A percentile compares a stretch with the other conserved stretches of the same genome.
Evolutionary conservation across 108 stramenopile species (phyloP).

Genomic region (Aurantiochytrium sp.): DNA sequence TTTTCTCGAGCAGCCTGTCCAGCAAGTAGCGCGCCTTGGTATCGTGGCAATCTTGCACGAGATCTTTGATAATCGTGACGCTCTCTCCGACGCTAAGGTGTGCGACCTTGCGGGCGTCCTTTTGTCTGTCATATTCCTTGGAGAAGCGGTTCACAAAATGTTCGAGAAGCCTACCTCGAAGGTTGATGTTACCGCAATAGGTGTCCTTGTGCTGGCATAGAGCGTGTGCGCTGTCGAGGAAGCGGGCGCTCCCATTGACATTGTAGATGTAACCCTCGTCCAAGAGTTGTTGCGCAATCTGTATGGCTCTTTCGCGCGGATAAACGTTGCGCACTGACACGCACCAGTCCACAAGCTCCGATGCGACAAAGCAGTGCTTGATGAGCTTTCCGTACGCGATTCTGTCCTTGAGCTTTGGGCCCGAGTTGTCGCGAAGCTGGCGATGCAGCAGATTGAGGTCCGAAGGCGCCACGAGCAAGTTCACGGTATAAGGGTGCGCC

Average conservation of each 20-base stretch:
- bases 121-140: neutral
- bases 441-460: neutral
- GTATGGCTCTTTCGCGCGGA: slow-evolving; percentile 13
- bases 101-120: neutral
- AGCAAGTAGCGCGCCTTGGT: neutral
- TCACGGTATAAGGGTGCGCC: neutral
- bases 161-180: neutral
- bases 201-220: neutral
- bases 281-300: neutral
- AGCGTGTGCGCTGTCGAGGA: neutral
- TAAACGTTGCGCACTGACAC: neutral
- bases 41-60: neutral
- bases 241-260: neutral
- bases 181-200: neutral
- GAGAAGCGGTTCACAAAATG: neutral
- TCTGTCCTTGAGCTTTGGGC: neutral
- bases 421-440: neutral
- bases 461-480: neutral
- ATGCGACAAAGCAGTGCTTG: neutral
- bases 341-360: neutral
- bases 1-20: neutral
- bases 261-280: neutral
- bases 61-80: neutral
- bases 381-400: neutral
- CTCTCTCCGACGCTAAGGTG: neutral